Conservation (phyloP, 2,329 filamentous ascomycete genomes). For the Lasiodiplodia theobromae region DNA sequence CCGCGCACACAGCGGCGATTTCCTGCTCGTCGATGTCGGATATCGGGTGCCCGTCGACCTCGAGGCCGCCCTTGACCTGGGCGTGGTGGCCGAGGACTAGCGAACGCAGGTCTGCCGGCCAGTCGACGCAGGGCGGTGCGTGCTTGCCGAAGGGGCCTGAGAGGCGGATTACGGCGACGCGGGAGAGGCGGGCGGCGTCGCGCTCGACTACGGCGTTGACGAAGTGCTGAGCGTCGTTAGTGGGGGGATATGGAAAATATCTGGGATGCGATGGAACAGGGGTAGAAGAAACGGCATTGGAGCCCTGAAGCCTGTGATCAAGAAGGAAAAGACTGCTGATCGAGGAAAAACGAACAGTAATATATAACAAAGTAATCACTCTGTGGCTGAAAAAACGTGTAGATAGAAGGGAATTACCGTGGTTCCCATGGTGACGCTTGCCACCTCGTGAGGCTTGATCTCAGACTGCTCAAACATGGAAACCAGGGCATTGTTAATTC, state of each 20-base stretch:
- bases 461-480: constrained; percentile 45
- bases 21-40: constrained; percentile 45
- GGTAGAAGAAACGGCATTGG: background rate
- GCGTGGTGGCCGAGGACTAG: constrained; percentile 57
- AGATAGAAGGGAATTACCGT: constrained; percentile 41
- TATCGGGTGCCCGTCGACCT: constrained; percentile 36
- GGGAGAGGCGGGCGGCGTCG: constrained; percentile 22
- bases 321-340: background rate
- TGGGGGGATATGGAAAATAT: background rate
- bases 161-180: constrained; percentile 62
- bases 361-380: too few relatives aligned
- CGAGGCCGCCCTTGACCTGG: constrained; percentile 53
- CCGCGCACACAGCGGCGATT: constrained; percentile 44
- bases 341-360: too few relatives aligned
- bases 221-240: constrained; percentile 52
- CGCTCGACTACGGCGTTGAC: constrained; percentile 63
- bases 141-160: constrained; percentile 63
- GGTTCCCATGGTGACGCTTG: constrained; percentile 41
- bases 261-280: background rate
- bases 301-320: too few relatives aligned
- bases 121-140: constrained; percentile 61
- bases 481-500: constrained; percentile 49
- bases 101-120: constrained; percentile 54
- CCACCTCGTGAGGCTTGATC: constrained; percentile 26
- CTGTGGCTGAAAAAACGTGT: background rate